A percentile compares a stretch with the other conserved stretches of the same genome.
phyloP scores from a whole-genome alignment of 768 basidiomycete species.

The Pleurotus citrinopileatus region DNA sequence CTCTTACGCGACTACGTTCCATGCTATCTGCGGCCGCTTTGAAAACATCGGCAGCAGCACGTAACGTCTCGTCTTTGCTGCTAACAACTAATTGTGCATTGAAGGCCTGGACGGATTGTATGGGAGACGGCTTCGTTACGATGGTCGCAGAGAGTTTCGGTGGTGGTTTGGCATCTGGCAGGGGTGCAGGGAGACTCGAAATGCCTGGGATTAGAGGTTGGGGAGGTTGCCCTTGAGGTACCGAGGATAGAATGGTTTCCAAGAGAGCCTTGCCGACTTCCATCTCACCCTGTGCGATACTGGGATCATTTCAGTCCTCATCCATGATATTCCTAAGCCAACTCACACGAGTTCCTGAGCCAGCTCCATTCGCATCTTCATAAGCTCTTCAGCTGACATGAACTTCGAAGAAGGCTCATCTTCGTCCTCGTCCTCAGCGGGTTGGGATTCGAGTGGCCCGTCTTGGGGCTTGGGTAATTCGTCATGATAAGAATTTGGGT shows the following conservation, averaged over 20 bases:
- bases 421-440: conserved; percentile 24
- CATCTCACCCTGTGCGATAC: conserved; percentile 79
- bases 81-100: conserved; percentile 71
- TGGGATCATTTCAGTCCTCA: conserved; percentile 24
- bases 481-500: conserved; percentile 6
- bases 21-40: conserved; percentile 67
- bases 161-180: conserved; percentile 11
- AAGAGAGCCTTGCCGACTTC: conserved; percentile 72
- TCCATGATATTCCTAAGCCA: not conserved
- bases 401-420: conserved; percentile 31
- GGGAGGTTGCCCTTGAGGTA: conserved; percentile 19
- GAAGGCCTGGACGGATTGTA: conserved; percentile 67
- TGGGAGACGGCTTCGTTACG: conserved; percentile 64
- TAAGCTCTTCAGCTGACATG: conserved; percentile 74
- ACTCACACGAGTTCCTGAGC: conserved; percentile 73
- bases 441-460: conserved; percentile 17
- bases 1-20: conserved; percentile 56
- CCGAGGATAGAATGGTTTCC: conserved; percentile 48
- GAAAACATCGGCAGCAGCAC: conserved; percentile 71
- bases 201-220: conserved; percentile 16
- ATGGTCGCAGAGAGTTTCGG: conserved; percentile 55
- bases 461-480: conserved; percentile 14
- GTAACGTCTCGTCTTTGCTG: conserved; percentile 75
- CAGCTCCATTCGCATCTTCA: conserved; percentile 71
- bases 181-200: conserved; percentile 13